A percentile compares a stretch with the other conserved stretches of the same genome.
Conservation (phyloP, 345 rosid species). For the Iberis pinnata region DNA sequence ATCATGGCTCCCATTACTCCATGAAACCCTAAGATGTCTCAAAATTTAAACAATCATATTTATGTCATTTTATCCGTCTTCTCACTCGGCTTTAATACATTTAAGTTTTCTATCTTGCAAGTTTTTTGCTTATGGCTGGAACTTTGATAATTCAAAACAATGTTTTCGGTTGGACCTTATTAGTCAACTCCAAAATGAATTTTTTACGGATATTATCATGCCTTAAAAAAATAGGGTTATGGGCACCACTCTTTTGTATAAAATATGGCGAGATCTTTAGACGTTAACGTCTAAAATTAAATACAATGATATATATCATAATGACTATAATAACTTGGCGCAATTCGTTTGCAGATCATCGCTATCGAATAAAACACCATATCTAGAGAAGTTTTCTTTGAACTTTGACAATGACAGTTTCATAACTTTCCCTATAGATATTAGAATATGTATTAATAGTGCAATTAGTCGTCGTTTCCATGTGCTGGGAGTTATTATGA, state of each 20-base stretch:
- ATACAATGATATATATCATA: neutral
- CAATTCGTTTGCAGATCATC: slow-evolving; percentile 18
- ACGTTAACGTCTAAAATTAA: neutral
- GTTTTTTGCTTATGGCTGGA: too few species aligned
- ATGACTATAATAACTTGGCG: neutral
- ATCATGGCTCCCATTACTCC: too few species aligned
- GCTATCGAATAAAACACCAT: slow-evolving; percentile 10
- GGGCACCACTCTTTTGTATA: slow-evolving; percentile 12
- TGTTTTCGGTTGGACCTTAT: slow-evolving; percentile 10
- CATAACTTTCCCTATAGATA: neutral
- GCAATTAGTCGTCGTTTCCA: slow-evolving; percentile 11
- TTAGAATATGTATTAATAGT: slow-evolving; percentile 9
- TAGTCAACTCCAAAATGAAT: slow-evolving; percentile 7
- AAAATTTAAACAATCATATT: too few species aligned
- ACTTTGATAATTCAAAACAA: neutral
- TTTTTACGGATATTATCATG: slow-evolving; percentile 8
- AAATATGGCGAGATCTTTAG: slow-evolving; percentile 23
- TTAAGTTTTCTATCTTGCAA: too few species aligned
- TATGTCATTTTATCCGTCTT: too few species aligned
- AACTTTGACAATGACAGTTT: neutral
- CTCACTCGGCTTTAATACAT: too few species aligned
- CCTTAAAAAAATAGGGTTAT: neutral
- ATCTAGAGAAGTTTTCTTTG: neutral
- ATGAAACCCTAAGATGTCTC: too few species aligned
- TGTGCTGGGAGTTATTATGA: neutral